A percentile compares a stretch with the other conserved stretches of the same genome.
Evolutionary conservation across 257 asterid genomes (phyloP).

Genomic region (Verbascum thapsus): DNA sequence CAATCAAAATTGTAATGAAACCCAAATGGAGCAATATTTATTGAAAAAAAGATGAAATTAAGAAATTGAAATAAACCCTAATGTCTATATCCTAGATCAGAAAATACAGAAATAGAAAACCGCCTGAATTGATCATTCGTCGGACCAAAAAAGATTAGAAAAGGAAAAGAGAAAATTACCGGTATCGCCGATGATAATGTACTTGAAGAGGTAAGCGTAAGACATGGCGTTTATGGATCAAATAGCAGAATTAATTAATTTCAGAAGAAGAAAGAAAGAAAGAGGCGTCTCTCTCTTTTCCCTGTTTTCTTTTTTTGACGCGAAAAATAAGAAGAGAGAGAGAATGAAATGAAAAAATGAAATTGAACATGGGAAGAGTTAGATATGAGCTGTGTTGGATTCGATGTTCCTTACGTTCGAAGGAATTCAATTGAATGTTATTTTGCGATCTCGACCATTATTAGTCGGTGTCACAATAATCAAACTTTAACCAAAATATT

Average conservation of each 20-base stretch:
- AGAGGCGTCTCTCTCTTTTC: no score
- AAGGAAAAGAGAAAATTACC: slow-evolving; percentile 35
- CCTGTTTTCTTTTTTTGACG: no score
- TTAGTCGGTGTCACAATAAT: no score
- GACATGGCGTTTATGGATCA: slow-evolving; percentile 47
- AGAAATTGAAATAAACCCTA: background rate
- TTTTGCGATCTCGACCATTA: no score
- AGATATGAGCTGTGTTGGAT: no score
- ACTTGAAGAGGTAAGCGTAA: slow-evolving; percentile 65
- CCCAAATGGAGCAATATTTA: background rate
- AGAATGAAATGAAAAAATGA: no score
- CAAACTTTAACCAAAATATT: no score
- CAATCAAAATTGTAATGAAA: slow-evolving; percentile 1
- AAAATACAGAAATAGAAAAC: background rate
- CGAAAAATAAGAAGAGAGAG: no score
- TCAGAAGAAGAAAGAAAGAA: no score
- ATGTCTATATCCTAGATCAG: slow-evolving; percentile 21
- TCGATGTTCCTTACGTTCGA: no score
- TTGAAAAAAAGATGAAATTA: slow-evolving; percentile 2
- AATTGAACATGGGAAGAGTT: no score
- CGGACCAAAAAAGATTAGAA: background rate
- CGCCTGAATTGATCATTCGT: background rate
- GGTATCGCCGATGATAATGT: slow-evolving; percentile 62
- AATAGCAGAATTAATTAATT: slow-evolving; percentile 14
- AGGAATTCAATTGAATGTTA: no score